Base-by-base conservation (phyloP, 352 stramenopile species). In the Pythium guiyangense region DNA sequence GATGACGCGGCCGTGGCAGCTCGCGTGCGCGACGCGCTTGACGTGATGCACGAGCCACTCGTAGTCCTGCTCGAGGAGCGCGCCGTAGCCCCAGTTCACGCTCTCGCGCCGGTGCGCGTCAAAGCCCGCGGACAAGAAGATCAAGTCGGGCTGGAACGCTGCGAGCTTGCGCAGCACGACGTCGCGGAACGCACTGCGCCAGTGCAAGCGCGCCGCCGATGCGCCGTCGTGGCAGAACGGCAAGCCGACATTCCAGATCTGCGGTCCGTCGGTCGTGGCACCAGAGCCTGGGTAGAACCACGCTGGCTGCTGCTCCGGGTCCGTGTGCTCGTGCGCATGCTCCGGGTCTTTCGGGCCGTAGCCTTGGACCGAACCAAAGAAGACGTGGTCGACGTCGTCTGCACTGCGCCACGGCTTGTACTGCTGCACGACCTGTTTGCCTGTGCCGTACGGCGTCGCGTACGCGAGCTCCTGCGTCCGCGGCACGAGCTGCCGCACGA, bases 321-420 rank as follows among this genome's bases (percentile, higher is more conserved):
- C 25, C 0, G 48, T 49, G 49, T 78, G 42, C 22, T 66, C 56
- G 37, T 76, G 66, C 31, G 86, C 79, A 43, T 74, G 64, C 52
- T 83, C 66, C 9, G 77, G 75, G 53, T 90, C 79, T 49, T 93
- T 91, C 60, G 77, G 76, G 15, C 80, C 83, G 54, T 90, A 93
- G 22, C 80, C 77, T 54, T 93, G 79, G 15, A 92, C 71, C 4
- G 90, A 98, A 43, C 92, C 93, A 75, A 99, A 99, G 60, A 99
- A 97, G 5, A 98, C 92, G 67, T 98, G 92, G 9, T 97, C 80
- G 2, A 88, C 66, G 71, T 99, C 97, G 34, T 92, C 77, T 52
- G 97, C 89, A 60, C 94, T 93, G 6, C 97, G 82, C 97, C 97
- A 99, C 17, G 97, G 97, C 54, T 98, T 97, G 76, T 98, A 98